Conservation (phyloP, 441 rosid genomes). For the Euphorbia celastroides region DNA sequence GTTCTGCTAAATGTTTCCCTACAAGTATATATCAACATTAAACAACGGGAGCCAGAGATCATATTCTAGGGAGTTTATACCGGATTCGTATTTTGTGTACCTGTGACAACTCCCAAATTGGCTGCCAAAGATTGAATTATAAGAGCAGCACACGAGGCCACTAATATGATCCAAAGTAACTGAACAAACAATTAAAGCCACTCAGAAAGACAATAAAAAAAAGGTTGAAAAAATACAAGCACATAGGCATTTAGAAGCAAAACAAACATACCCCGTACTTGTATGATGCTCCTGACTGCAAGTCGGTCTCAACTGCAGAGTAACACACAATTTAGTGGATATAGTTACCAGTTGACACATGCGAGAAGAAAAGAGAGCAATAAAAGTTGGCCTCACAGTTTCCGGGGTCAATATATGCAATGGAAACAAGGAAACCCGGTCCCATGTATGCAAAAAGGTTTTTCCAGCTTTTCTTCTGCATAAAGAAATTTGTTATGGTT, state of each 20-base stretch:
- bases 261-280: constrained; percentile 56
- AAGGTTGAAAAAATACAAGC: neutral
- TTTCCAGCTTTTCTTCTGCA: constrained; percentile 88
- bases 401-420: constrained; percentile 97
- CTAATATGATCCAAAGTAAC: constrained; percentile 92
- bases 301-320: constrained; percentile 87
- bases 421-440: constrained; percentile 96
- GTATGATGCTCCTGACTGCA: constrained; percentile 87
- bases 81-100: constrained; percentile 21
- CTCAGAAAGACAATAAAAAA: neutral
- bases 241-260: neutral
- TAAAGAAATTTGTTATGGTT: constrained; percentile 12
- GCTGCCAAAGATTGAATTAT: constrained; percentile 90
- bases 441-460: constrained; percentile 86
- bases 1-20: constrained; percentile 97
- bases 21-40: constrained; percentile 12
- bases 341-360: constrained; percentile 4
- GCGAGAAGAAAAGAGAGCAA: constrained; percentile 2
- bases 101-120: constrained; percentile 93
- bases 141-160: constrained; percentile 93
- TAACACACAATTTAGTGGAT: constrained; percentile 12
- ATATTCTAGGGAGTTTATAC: neutral
- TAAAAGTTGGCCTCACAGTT: constrained; percentile 52
- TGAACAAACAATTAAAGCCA: constrained; percentile 24
- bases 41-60: neutral